Conservation (phyloP, 2,329 filamentous ascomycete species). For the Sclerotiophoma versabilis region DNA sequence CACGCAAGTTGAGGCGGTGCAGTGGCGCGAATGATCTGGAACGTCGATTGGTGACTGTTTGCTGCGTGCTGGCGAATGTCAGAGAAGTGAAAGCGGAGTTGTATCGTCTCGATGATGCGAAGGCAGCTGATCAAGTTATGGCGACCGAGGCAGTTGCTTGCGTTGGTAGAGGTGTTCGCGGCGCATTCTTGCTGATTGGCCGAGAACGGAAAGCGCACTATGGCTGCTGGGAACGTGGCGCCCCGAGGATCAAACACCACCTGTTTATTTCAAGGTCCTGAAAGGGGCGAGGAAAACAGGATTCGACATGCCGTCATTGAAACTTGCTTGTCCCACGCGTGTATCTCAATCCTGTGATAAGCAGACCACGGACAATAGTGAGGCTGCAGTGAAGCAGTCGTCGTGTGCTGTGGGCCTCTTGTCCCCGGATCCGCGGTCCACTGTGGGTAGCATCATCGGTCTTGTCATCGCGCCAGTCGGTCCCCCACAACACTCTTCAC, state of each 20-base stretch:
- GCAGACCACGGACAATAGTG: background rate
- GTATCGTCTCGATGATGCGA: slow-evolving; percentile 7
- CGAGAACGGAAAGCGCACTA: slow-evolving; percentile 6
- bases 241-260: background rate
- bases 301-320: background rate
- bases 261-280: background rate
- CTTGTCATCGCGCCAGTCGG: background rate
- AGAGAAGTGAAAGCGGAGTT: slow-evolving; percentile 3
- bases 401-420: slow-evolving; percentile 1
- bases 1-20: slow-evolving; percentile 8
- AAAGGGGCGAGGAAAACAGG: slow-evolving; percentile 1
- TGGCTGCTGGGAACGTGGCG: slow-evolving; percentile 2
- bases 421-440: slow-evolving; percentile 9
- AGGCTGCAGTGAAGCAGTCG: slow-evolving; percentile 1
- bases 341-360: background rate
- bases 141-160: slow-evolving; percentile 6
- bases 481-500: background rate
- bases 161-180: slow-evolving; percentile 2
- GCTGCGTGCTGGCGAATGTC: background rate
- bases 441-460: background rate
- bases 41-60: slow-evolving; percentile 5
- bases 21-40: slow-evolving; percentile 15
- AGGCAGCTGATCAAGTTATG: background rate
- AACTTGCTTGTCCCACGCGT: background rate
- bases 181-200: slow-evolving; percentile 9